A percentile compares a stretch with the other conserved stretches of the same genome.
Evolutionary conservation across 176 grass and related monocot genomes (phyloP).

Genomic region (Zea mays): DNA sequence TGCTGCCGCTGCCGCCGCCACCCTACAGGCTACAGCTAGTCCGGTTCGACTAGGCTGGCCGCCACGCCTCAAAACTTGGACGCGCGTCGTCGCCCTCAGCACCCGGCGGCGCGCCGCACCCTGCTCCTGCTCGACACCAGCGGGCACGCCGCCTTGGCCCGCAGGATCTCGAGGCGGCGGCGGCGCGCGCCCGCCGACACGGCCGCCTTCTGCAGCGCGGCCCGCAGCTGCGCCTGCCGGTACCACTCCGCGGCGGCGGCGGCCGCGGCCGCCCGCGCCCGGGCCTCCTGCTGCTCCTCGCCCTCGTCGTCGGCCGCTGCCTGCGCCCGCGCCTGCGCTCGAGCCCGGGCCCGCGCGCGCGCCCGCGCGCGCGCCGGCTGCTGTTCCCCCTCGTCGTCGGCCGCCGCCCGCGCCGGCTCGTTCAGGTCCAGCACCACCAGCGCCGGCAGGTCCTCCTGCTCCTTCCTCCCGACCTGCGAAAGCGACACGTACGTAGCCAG

Average conservation of each 20-base stretch:
- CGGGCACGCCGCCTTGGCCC: slow-evolving; percentile 22
- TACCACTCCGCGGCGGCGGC: neutral
- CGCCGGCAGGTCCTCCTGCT: neutral
- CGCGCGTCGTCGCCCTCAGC: neutral
- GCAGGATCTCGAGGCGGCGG: slow-evolving; percentile 38
- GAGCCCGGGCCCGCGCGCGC: too few relatives aligned
- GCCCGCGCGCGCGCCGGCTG: neutral
- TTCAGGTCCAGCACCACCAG: slow-evolving; percentile 40
- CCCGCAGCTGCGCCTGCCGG: neutral
- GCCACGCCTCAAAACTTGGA: neutral
- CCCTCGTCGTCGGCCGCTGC: neutral
- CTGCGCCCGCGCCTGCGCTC: neutral
- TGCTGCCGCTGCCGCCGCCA: too few relatives aligned
- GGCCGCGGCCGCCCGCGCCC: neutral
- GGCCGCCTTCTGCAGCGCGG: slow-evolving; percentile 32
- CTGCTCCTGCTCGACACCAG: slow-evolving; percentile 31
- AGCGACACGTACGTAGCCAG: slow-evolving; percentile 5
- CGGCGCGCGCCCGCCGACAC: slow-evolving; percentile 30
- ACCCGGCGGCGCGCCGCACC: slow-evolving; percentile 23
- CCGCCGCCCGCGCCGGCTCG: slow-evolving; percentile 25
- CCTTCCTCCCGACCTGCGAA: slow-evolving; percentile 31
- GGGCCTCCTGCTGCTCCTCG: neutral
- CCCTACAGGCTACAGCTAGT: neutral
- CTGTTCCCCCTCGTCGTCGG: neutral
- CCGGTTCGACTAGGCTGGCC: neutral